phyloP scores from a whole-genome alignment of 1,284 basidiomycete genomes.

The Athelia psychrophila region DNA sequence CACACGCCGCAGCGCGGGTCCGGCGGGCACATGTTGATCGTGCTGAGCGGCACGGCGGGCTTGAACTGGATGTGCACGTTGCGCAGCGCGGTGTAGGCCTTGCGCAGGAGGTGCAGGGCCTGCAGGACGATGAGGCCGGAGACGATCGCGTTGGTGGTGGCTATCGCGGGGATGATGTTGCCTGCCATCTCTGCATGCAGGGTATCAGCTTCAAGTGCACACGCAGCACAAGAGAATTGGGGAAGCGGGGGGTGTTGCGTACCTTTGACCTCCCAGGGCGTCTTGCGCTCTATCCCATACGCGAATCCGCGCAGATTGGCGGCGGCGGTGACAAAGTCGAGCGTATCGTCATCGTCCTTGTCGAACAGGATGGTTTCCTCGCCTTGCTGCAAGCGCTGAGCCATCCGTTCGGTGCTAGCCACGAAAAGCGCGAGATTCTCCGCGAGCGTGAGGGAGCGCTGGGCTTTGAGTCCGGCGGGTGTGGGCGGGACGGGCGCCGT shows the following conservation, averaged over 20 bases:
- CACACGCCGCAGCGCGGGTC: slow-evolving; percentile 84
- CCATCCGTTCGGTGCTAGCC: slow-evolving; percentile 78
- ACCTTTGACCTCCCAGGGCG: slow-evolving; percentile 97
- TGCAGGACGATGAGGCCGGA: slow-evolving; percentile 94
- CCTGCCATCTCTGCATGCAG: slow-evolving; percentile 91
- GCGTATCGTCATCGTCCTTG: slow-evolving; percentile 96
- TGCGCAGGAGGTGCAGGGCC: slow-evolving; percentile 79
- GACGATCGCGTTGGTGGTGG: slow-evolving; percentile 97
- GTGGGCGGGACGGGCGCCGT: slow-evolving; percentile 11
- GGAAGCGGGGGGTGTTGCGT: slow-evolving; percentile 7
- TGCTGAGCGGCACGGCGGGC: slow-evolving; percentile 70
- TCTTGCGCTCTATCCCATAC: slow-evolving; percentile 88
- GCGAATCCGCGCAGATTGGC: slow-evolving; percentile 91
- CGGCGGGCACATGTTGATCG: slow-evolving; percentile 61
- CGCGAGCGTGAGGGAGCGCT: slow-evolving; percentile 68
- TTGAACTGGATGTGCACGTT: slow-evolving; percentile 79
- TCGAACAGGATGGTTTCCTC: slow-evolving; percentile 88
- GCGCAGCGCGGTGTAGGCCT: slow-evolving; percentile 54
- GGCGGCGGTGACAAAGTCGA: slow-evolving; percentile 95
- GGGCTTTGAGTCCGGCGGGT: slow-evolving; percentile 67
- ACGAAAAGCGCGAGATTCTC: slow-evolving; percentile 85
- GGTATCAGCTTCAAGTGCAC: neutral
- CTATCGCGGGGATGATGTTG: slow-evolving; percentile 99
- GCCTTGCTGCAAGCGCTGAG: slow-evolving; percentile 68
- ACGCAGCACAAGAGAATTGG: neutral